phyloP scores from a whole-genome alignment of 2,329 filamentous ascomycete genomes.

The Fusarium camptoceras region DNA sequence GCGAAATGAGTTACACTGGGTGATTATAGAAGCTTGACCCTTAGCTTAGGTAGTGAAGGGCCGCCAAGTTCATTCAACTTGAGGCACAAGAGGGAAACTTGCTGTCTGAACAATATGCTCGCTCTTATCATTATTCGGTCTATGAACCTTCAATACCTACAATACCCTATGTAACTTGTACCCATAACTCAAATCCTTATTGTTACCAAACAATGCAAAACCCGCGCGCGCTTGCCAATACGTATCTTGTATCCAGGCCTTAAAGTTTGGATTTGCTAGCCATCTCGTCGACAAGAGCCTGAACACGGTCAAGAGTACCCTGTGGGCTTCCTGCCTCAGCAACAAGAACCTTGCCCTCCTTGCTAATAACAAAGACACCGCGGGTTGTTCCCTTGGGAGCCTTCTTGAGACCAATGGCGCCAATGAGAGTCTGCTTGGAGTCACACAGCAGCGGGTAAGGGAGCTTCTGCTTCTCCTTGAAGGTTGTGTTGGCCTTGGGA shows the following conservation, averaged over 20 bases:
- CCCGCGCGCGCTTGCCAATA: not conserved
- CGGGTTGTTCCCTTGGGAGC: slow-evolving; percentile 81
- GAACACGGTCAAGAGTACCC: slow-evolving; percentile 80
- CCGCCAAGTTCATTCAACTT: not conserved
- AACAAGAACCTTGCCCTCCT: slow-evolving; percentile 82
- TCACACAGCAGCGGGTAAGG: slow-evolving; percentile 92
- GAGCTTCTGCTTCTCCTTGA: slow-evolving; percentile 90
- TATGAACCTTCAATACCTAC: slow-evolving; percentile 7
- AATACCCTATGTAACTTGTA: not conserved
- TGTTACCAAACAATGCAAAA: not conserved
- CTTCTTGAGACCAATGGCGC: slow-evolving; percentile 91
- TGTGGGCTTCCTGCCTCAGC: slow-evolving; percentile 80
- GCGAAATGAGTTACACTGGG: rapidly evolving
- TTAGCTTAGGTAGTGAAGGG: too few relatives aligned
- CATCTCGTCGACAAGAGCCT: slow-evolving; percentile 71
- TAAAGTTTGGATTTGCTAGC: slow-evolving; percentile 36
- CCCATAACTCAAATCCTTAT: not conserved
- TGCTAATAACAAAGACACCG: slow-evolving; percentile 89
- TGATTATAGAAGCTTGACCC: not conserved
- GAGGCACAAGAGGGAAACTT: not conserved
- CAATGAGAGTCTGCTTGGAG: slow-evolving; percentile 77
- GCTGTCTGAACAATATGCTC: not conserved
- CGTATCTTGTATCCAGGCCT: not conserved
- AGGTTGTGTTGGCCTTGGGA: slow-evolving; percentile 90
- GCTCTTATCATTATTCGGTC: slow-evolving; percentile 2